A percentile compares a stretch with the other conserved stretches of the same genome.
These are phyloP conservation scores for Otatea glauca DNA, from an alignment of 176 grass and related monocot genomes.

Conservation along the genomic window DNA sequence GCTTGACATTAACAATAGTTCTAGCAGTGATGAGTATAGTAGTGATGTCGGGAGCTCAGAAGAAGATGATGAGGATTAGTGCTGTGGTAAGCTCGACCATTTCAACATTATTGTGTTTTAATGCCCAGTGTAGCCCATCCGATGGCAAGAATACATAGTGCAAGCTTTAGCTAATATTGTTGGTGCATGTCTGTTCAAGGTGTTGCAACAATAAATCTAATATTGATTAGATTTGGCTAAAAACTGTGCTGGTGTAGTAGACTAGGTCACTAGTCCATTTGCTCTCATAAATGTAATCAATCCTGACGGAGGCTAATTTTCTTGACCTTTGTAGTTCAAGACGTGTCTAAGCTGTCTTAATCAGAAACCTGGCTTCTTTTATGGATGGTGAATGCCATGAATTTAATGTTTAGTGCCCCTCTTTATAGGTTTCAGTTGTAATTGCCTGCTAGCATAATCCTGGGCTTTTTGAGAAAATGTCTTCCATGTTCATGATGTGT, in stretches of 20 bases:
- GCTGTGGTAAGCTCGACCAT: conserved; percentile 44
- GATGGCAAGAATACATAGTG: background rate
- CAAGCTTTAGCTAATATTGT: conserved; percentile 18
- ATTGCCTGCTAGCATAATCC: conserved; percentile 1
- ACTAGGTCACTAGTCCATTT: background rate
- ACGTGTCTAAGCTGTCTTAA: background rate
- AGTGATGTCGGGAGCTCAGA: conserved; percentile 87
- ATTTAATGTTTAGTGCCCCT: conserved; percentile 26
- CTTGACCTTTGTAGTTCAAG: conserved; percentile 4
- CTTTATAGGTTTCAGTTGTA: conserved; percentile 12
- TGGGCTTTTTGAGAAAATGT: conserved; percentile 7
- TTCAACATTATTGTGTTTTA: conserved; percentile 30
- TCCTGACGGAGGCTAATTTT: background rate
- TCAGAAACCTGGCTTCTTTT: background rate
- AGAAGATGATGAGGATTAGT: conserved; percentile 93
- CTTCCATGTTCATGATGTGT: conserved; percentile 9
- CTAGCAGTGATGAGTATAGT: conserved; percentile 91
- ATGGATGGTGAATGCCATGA: conserved; percentile 4
- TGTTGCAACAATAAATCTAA: conserved; percentile 2
- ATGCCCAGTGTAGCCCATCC: background rate
- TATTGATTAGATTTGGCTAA: conserved; percentile 6
- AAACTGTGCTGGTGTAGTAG: conserved; percentile 7
- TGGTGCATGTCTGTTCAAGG: background rate
- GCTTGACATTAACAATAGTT: conserved; percentile 79
- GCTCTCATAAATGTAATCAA: background rate